phyloP scores from a whole-genome alignment of 1,284 basidiomycete species.

The Somion occarium region DNA sequence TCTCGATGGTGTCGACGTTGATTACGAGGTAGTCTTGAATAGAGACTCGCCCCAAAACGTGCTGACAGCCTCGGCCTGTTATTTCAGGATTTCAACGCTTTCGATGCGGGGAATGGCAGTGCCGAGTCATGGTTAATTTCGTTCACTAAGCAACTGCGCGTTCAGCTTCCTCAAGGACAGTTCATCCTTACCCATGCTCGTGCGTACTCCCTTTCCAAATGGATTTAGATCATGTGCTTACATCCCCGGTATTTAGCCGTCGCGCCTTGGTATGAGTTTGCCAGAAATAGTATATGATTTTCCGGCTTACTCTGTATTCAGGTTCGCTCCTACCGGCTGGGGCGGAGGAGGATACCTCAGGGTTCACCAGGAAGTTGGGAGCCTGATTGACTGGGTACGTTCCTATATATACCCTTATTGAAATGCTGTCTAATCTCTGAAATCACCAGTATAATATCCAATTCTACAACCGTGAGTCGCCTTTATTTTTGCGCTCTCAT shows the following conservation, averaged over 20 bases:
- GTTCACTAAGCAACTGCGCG: constrained; percentile 37
- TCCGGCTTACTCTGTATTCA: constrained; percentile 15
- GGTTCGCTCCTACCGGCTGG: constrained; percentile 48
- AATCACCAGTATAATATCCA: constrained; percentile 38
- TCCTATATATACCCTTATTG: not conserved
- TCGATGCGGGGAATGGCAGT: constrained; percentile 34
- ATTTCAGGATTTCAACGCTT: constrained; percentile 43
- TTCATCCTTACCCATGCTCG: constrained; percentile 36
- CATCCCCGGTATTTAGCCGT: constrained; percentile 28
- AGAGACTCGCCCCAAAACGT: no score
- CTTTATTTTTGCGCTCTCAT: not conserved
- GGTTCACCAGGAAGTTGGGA: constrained; percentile 51
- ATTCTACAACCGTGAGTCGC: constrained; percentile 59
- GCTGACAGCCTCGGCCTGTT: not conserved
- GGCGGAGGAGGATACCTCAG: constrained; percentile 57
- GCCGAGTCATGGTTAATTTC: constrained; percentile 39
- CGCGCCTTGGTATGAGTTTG: constrained; percentile 41
- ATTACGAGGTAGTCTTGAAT: constrained; percentile 43
- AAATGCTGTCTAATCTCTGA: not conserved
- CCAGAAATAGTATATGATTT: not conserved
- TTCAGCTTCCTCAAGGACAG: constrained; percentile 28
- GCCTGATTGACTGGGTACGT: constrained; percentile 34
- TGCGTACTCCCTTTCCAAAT: constrained; percentile 17
- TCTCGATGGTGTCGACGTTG: constrained; percentile 54
- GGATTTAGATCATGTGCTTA: no score